Evolutionary conservation across 768 basidiomycete genomes (phyloP).

Genomic region (Agaricus subrufescens): DNA sequence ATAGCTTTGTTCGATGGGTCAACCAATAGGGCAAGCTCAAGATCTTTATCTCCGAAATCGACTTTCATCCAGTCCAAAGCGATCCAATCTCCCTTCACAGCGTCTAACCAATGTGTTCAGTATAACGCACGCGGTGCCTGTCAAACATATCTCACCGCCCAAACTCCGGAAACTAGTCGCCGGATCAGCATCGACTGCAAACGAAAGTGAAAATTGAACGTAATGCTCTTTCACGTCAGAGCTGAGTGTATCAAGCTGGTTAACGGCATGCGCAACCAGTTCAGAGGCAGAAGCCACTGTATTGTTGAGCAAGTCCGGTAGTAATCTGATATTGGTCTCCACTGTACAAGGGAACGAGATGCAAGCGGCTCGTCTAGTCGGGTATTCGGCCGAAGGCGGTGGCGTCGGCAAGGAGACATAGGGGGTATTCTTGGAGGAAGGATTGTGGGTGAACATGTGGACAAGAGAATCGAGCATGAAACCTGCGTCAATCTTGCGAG

Average conservation of each 20-base stretch:
- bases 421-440: conserved; percentile 10
- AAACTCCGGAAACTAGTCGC: conserved; percentile 48
- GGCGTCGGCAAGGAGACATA: conserved; percentile 20
- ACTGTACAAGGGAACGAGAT: conserved; percentile 41
- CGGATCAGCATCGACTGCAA: conserved; percentile 51
- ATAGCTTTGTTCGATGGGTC: conserved; percentile 18
- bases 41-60: background rate
- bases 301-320: conserved; percentile 27
- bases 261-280: conserved; percentile 38
- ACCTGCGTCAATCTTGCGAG: conserved; percentile 38
- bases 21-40: conserved; percentile 25
- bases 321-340: conserved; percentile 45
- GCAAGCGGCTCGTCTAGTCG: conserved; percentile 33
- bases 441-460: background rate
- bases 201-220: conserved; percentile 39
- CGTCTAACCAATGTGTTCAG: conserved; percentile 16
- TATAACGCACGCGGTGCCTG: background rate
- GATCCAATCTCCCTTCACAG: conserved; percentile 24
- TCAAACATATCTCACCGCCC: conserved; percentile 28
- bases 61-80: conserved; percentile 19
- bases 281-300: conserved; percentile 24
- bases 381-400: background rate
- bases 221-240: conserved; percentile 31
- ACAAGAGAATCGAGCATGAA: conserved; percentile 36
- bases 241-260: conserved; percentile 29